Conservation (phyloP, 192 early-diverging fungal genomes). For the Spizellomyces sp. region DNA sequence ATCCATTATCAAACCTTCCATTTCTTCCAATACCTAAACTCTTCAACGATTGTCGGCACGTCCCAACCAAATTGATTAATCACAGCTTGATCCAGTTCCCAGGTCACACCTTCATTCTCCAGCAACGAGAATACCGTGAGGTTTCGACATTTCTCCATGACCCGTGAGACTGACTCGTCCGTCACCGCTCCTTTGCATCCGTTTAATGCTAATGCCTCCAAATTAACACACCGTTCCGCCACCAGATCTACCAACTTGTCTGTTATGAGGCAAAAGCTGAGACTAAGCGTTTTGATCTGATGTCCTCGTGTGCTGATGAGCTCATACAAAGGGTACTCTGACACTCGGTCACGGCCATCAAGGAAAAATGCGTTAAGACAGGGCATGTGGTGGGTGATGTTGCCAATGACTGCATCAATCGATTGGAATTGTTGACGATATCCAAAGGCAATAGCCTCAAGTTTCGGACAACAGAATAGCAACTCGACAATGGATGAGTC, state of each 20-base stretch:
- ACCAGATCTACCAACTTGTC: background rate
- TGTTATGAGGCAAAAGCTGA: slow-evolving; percentile 9
- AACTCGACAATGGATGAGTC: background rate
- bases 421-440: background rate
- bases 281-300: background rate
- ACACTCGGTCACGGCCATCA: slow-evolving; percentile 1
- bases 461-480: slow-evolving; percentile 4
- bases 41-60: slow-evolving; percentile 1
- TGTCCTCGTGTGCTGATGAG: background rate
- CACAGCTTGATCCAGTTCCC: background rate
- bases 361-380: slow-evolving; percentile 3
- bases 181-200: slow-evolving; percentile 4
- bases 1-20: background rate
- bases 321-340: background rate
- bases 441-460: slow-evolving; percentile 18
- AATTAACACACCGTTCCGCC: background rate
- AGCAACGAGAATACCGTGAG: slow-evolving; percentile 5
- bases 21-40: slow-evolving; percentile 14
- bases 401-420: background rate
- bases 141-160: slow-evolving; percentile 10
- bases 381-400: background rate
- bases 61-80: slow-evolving; percentile 4
- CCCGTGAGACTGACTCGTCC: background rate
- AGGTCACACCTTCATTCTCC: slow-evolving; percentile 13
- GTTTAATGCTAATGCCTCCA: slow-evolving; percentile 3